A percentile compares a stretch with the other conserved stretches of the same genome.
Evolutionary conservation across 306 rosid genomes (phyloP).

Genomic region (Nissolia schottii): DNA sequence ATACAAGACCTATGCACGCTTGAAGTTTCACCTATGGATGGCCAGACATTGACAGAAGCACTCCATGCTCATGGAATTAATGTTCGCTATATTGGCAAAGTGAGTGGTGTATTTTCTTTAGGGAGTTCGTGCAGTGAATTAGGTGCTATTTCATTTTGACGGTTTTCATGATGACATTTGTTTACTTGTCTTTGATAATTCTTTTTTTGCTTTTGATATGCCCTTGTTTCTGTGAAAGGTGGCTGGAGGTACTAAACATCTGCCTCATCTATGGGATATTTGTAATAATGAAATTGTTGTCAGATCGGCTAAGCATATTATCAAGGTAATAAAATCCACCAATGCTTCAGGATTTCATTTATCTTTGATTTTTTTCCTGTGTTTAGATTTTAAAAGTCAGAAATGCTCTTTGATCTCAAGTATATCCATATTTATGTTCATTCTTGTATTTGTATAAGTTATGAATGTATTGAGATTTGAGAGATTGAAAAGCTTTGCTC

Average conservation of each 20-base stretch:
- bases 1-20: conserved; percentile 95
- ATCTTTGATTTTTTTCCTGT: not conserved
- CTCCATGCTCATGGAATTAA: conserved; percentile 98
- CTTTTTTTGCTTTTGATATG: conserved; percentile 24
- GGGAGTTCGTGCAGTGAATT: conserved; percentile 6
- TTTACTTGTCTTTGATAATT: not conserved
- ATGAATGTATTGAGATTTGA: not conserved
- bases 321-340: conserved; percentile 61
- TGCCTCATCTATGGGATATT: conserved; percentile 94
- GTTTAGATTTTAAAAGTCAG: not conserved
- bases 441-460: not conserved
- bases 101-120: conserved; percentile 33
- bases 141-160: not conserved
- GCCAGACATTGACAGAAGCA: conserved; percentile 95
- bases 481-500: too few species aligned
- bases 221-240: conserved; percentile 47
- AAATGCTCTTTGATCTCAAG: not conserved
- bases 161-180: not conserved
- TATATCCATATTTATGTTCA: not conserved
- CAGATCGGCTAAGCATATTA: conserved; percentile 90
- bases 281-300: conserved; percentile 90
- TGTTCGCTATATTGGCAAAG: conserved; percentile 94
- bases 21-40: conserved; percentile 99
- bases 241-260: conserved; percentile 88
- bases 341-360: conserved; percentile 6